Evolutionary conservation across 2,329 filamentous ascomycete genomes (phyloP).

Genomic region (Ilyonectria destructans): DNA sequence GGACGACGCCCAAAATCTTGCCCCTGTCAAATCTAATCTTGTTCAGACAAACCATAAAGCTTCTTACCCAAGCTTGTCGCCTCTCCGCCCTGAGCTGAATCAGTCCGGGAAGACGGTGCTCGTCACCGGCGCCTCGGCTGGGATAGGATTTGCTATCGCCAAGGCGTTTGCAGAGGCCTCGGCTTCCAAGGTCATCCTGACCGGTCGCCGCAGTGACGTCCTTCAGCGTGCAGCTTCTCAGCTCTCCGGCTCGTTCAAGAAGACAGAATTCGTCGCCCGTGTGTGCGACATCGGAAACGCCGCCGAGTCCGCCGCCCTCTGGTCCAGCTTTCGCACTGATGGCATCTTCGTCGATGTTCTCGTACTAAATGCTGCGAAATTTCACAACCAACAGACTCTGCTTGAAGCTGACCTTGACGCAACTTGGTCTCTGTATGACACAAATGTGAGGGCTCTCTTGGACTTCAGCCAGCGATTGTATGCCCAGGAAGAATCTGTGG

Average conservation of each 20-base stretch:
- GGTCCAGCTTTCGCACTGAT: slow-evolving; percentile 2
- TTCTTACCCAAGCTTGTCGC: slow-evolving; percentile 1
- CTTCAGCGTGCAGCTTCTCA: background rate
- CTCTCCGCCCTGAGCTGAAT: slow-evolving; percentile 2
- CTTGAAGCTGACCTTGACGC: background rate
- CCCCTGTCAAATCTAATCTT: background rate
- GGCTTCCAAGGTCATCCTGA: background rate
- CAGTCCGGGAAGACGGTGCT: slow-evolving; percentile 5
- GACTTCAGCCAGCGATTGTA: slow-evolving; percentile 7
- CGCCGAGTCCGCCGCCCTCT: background rate
- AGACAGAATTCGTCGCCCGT: slow-evolving; percentile 6
- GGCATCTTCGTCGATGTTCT: slow-evolving; percentile 3
- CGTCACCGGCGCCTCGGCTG: slow-evolving; percentile 3
- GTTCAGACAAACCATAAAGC: background rate
- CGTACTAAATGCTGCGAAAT: slow-evolving; percentile 6
- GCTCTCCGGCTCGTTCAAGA: background rate
- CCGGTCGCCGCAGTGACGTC: slow-evolving; percentile 7
- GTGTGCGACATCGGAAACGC: slow-evolving; percentile 3
- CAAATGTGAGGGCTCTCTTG: background rate
- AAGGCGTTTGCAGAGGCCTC: background rate
- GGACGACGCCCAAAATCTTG: background rate
- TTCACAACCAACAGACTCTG: background rate
- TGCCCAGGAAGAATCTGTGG: background rate
- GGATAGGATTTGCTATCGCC: background rate
- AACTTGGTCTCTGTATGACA: background rate